Conservation (phyloP, 1,139 yeast species). For the Saccharomycopsis phalli region DNA sequence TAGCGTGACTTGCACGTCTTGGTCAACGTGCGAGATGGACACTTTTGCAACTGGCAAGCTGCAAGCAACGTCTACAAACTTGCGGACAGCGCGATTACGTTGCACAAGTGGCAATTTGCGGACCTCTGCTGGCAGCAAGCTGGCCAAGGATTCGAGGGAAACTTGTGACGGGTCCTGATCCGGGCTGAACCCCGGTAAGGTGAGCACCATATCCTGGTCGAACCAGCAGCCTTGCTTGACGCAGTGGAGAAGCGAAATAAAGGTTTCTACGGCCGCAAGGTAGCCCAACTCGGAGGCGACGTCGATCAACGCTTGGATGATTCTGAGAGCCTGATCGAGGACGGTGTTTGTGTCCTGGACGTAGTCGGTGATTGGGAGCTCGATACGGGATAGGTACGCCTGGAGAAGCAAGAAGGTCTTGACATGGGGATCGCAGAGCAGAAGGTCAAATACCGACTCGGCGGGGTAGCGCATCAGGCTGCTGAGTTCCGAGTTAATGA, state of each 20-base stretch:
- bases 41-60: constrained; percentile 40
- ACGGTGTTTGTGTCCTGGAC: constrained; percentile 90
- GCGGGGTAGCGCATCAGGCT: constrained; percentile 72
- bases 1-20: constrained; percentile 39
- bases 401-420: constrained; percentile 80
- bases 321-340: constrained; percentile 88
- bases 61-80: constrained; percentile 37
- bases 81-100: constrained; percentile 21
- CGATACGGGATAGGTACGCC: constrained; percentile 77
- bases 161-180: constrained; percentile 22
- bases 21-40: constrained; percentile 25
- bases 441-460: constrained; percentile 34
- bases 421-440: constrained; percentile 94
- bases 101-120: constrained; percentile 18
- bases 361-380: constrained; percentile 91
- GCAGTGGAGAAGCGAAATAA: constrained; percentile 72
- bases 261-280: constrained; percentile 46
- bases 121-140: constrained; percentile 23
- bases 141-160: constrained; percentile 28
- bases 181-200: constrained; percentile 60
- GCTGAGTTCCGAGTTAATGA: constrained; percentile 85
- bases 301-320: constrained; percentile 86
- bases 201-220: constrained; percentile 61
- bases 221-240: constrained; percentile 85
- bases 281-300: constrained; percentile 81